Evolutionary conservation across 2,329 filamentous ascomycete species (phyloP).

Genomic region (Curvularia verruculosa): DNA sequence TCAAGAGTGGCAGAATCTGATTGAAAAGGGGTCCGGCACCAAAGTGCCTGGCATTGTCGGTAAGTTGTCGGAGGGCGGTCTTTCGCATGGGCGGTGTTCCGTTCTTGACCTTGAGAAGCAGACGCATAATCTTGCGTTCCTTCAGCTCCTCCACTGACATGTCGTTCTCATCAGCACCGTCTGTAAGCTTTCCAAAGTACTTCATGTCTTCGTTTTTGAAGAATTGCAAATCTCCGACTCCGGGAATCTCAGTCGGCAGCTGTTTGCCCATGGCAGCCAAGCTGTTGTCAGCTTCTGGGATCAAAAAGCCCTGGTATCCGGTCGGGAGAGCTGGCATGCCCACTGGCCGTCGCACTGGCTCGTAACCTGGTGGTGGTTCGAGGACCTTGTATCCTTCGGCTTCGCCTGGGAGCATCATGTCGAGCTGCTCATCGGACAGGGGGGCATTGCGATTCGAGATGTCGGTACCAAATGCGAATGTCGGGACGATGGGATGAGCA

Average conservation of each 20-base stretch:
- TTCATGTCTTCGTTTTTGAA: conserved; percentile 99
- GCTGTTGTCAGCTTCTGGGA: conserved; percentile 90
- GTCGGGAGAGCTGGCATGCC: conserved; percentile 77
- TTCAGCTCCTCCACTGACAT: conserved; percentile 95
- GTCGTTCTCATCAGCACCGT: conserved; percentile 88
- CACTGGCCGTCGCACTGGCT: conserved; percentile 74
- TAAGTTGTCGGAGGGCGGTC: conserved; percentile 94
- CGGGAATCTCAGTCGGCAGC: conserved; percentile 92
- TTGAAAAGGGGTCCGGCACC: conserved; percentile 94
- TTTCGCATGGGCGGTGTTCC: conserved; percentile 98
- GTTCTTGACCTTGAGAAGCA: conserved; percentile 98
- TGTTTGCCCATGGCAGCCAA: conserved; percentile 80
- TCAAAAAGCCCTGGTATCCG: conserved; percentile 83
- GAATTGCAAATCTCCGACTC: conserved; percentile 94
- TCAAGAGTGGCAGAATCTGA: conserved; percentile 92
- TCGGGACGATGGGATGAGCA: conserved; percentile 41
- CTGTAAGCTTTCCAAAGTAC: conserved; percentile 97
- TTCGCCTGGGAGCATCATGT: conserved; percentile 86
- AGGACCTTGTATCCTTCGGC: conserved; percentile 92
- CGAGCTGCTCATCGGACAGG: conserved; percentile 91
- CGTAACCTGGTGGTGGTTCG: conserved; percentile 89
- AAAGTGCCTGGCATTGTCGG: conserved; percentile 95
- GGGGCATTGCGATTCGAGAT: conserved; percentile 78
- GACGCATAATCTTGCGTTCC: conserved; percentile 96
- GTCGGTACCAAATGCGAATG: conserved; percentile 79